Base-by-base conservation (phyloP, 371 early-diverging fungal species). In the Umbelopsis sp. region DNA sequence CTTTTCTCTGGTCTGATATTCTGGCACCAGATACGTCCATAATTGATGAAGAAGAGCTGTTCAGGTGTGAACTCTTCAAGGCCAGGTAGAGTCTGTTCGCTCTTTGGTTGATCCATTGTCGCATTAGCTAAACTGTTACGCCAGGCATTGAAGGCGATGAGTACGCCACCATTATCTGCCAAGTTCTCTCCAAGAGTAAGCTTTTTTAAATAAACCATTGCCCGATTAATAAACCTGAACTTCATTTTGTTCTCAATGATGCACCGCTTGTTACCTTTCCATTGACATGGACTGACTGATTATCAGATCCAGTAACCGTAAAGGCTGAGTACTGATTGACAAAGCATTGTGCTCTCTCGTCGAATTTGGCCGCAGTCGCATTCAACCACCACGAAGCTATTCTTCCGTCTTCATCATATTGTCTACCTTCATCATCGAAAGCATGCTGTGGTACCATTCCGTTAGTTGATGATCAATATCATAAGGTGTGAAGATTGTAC, bases 121-220 rank as follows among this genome's bases (percentile, higher is more conserved):
- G 35, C 14, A 37, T 10, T 57, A 14, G 29, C 32, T 18, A 16
- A 35, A 57, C 14, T 11, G 14, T 14, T 20, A 22, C 74, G 73
- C 81, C 85, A 84, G 29, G 85, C 73, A 37, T 69, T 51, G 29
- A 72, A 82, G 0, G 85, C 74, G 38, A 71, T 72, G 20, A 65
- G 69, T 35, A 88, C 25, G 20, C 92, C 94, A 18, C 92, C 93
- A 66, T 90, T 91, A 72, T 94, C 94, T 2, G 94, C 91, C 48
- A 94, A 68, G 71, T 92, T 93, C 70, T 92, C 92, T 29, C 84
- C 84, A 11, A 92, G 74, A 0, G 92, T 93, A 38, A 87, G 53
- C 66, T 71, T 12, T 48, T 41, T 7, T 1, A 41, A 41, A 22
- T 22, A 22, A 7, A 41, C 12, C 41, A 41, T 29, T 4, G 41